phyloP scores from a whole-genome alignment of 495 filamentous ascomycete genomes.

The Penicillium coprophilum region DNA sequence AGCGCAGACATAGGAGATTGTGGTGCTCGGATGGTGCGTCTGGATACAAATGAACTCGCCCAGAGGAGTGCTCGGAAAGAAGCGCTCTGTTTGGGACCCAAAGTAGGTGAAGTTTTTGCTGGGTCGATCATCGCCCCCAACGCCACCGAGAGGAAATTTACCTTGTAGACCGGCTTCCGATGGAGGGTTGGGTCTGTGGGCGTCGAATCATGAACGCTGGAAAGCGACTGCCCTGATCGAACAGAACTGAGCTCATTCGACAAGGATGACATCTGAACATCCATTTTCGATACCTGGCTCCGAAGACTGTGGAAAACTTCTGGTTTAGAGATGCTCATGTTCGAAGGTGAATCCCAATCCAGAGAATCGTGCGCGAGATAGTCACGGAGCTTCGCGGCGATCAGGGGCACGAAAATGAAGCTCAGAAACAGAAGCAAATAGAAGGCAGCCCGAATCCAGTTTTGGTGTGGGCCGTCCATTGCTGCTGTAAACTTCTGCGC shows the following conservation, averaged over 20 bases:
- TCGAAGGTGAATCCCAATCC: conserved; percentile 17
- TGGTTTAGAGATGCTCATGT: conserved; percentile 28
- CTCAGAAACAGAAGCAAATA: conserved; percentile 17
- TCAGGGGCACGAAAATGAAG: conserved; percentile 12
- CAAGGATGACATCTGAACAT: conserved; percentile 37
- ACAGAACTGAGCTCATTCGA: conserved; percentile 36
- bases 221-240: conserved; percentile 19
- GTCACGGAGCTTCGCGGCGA: conserved; percentile 14
- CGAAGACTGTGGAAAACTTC: conserved; percentile 30
- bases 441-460: conserved; percentile 10
- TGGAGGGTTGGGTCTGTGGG: conserved; percentile 20
- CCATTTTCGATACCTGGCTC: conserved; percentile 34
- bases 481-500: not conserved
- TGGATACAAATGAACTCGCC: not conserved
- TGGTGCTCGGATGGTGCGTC: not conserved
- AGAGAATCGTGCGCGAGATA: conserved; percentile 9
- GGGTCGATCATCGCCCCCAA: conserved; percentile 42
- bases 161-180: conserved; percentile 19
- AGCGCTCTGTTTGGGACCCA: conserved; percentile 11
- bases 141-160: conserved; percentile 40
- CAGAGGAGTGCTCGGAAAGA: conserved; percentile 11
- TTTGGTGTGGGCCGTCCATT: conserved; percentile 3
- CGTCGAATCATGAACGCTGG: conserved; percentile 11
- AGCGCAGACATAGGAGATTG: conserved; percentile 35
- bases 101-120: conserved; percentile 32